These are phyloP conservation scores for Ceratocystiopsis brevicomis DNA, from an alignment of 2,329 filamentous ascomycete species.

Conservation along the genomic window DNA sequence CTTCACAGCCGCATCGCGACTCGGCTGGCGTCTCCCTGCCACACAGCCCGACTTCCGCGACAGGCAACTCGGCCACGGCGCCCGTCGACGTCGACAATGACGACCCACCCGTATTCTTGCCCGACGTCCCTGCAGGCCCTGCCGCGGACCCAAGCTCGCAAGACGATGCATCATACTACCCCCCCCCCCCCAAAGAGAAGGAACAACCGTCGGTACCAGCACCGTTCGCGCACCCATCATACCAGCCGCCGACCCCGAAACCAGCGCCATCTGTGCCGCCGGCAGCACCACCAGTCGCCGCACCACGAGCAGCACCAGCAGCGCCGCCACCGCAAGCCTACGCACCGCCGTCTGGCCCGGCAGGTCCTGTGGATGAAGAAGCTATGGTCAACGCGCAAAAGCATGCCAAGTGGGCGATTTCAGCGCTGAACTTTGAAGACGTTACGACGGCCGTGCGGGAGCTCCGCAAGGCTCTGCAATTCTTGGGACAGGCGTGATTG, in stretches of 20 bases:
- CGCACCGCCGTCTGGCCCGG: no score
- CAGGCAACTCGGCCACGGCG: neutral
- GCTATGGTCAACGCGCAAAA: constrained; percentile 71
- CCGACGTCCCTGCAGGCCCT: neutral
- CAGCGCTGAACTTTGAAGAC: constrained; percentile 91
- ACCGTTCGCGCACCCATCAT: neutral
- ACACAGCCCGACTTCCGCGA: constrained; percentile 19
- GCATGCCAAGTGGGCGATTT: constrained; percentile 93
- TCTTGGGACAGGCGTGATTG: constrained; percentile 42
- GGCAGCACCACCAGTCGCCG: constrained; percentile 6
- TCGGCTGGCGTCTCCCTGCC: constrained; percentile 17
- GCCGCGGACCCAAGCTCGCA: neutral
- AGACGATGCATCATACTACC: neutral
- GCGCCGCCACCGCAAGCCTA: constrained; percentile 5
- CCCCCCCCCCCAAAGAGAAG: neutral
- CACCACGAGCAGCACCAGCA: neutral
- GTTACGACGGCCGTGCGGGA: constrained; percentile 78
- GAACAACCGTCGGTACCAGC: neutral
- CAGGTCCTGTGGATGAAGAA: constrained; percentile 35
- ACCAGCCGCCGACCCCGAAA: neutral
- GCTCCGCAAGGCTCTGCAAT: constrained; percentile 52
- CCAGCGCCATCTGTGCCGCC: neutral
- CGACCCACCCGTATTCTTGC: constrained; percentile 2
- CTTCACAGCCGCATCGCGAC: constrained; percentile 8
- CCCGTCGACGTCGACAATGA: constrained; percentile 10